These are phyloP conservation scores for Pythium insidiosum DNA, from an alignment of 352 stramenopile genomes.

Conservation along the genomic window DNA sequence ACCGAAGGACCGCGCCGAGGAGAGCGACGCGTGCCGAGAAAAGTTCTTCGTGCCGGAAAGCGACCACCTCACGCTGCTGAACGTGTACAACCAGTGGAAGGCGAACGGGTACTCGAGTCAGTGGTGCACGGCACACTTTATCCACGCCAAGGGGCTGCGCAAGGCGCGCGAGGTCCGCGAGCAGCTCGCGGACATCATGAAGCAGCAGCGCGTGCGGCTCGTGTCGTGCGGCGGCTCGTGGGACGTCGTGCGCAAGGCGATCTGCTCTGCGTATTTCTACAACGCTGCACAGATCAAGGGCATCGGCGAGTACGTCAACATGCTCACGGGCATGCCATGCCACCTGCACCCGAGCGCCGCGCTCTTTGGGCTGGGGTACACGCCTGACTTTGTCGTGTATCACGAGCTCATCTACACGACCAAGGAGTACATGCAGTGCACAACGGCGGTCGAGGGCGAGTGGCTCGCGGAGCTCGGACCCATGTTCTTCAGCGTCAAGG, in stretches of 20 bases:
- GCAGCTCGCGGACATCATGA: conserved; percentile 98
- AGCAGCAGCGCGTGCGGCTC: conserved; percentile 92
- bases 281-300: conserved; percentile 98
- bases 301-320: conserved; percentile 99
- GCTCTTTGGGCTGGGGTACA: conserved; percentile 98
- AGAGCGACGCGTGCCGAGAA: conserved; percentile 95
- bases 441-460: conserved; percentile 97
- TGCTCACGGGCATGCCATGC: conserved; percentile 97
- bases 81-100: conserved; percentile 94
- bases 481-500: conserved; percentile 99
- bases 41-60: conserved; percentile 99
- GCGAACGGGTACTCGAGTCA: conserved; percentile 92
- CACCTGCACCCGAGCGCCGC: conserved; percentile 95
- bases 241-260: conserved; percentile 97
- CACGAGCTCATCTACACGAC: conserved; percentile 99
- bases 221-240: conserved; percentile 88
- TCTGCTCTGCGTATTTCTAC: conserved; percentile 99
- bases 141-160: conserved; percentile 94
- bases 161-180: conserved; percentile 89
- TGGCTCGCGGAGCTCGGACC: conserved; percentile 98
- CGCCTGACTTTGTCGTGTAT: conserved; percentile 99
- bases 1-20: conserved; percentile 95
- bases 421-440: conserved; percentile 98
- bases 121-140: conserved; percentile 96
- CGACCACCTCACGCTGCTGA: conserved; percentile 96